These are phyloP conservation scores for Punica granatum DNA, from an alignment of 345 rosid genomes.

Conservation along the genomic window DNA sequence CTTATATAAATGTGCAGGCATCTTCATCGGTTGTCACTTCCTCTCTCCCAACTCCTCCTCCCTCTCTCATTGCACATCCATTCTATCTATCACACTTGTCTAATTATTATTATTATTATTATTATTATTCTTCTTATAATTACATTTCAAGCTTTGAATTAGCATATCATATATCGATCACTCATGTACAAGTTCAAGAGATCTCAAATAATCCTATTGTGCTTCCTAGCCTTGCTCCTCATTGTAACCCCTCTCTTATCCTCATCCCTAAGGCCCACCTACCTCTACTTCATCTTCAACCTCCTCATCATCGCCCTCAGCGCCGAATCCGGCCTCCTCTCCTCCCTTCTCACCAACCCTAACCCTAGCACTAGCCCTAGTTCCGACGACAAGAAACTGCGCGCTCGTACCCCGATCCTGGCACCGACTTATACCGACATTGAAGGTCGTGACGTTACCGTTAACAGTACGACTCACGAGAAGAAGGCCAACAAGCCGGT, in stretches of 20 bases:
- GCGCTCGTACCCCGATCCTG: background rate
- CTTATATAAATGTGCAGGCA: background rate
- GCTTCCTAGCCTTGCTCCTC: slow-evolving; percentile 41
- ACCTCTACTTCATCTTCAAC: slow-evolving; percentile 50
- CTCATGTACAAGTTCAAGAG: slow-evolving; percentile 38
- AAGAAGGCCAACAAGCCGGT: slow-evolving; percentile 4
- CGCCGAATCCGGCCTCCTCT: slow-evolving; percentile 59
- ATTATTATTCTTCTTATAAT: too few relatives aligned
- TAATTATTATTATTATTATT: too few relatives aligned
- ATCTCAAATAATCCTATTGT: slow-evolving; percentile 34
- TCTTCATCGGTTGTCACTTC: background rate
- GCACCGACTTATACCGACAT: background rate
- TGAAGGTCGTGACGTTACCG: background rate
- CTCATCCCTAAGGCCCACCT: slow-evolving; percentile 39
- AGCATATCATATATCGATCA: background rate
- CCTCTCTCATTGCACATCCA: background rate
- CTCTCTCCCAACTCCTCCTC: background rate
- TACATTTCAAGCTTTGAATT: too few relatives aligned
- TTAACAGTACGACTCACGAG: background rate
- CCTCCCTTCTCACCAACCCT: slow-evolving; percentile 31
- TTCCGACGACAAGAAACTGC: background rate
- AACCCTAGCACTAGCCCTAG: background rate
- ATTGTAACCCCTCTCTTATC: slow-evolving; percentile 39
- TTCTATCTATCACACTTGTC: background rate
- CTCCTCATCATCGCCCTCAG: slow-evolving; percentile 54